Base-by-base conservation (phyloP, 345 rosid genomes). In the Theobroma cacao region DNA sequence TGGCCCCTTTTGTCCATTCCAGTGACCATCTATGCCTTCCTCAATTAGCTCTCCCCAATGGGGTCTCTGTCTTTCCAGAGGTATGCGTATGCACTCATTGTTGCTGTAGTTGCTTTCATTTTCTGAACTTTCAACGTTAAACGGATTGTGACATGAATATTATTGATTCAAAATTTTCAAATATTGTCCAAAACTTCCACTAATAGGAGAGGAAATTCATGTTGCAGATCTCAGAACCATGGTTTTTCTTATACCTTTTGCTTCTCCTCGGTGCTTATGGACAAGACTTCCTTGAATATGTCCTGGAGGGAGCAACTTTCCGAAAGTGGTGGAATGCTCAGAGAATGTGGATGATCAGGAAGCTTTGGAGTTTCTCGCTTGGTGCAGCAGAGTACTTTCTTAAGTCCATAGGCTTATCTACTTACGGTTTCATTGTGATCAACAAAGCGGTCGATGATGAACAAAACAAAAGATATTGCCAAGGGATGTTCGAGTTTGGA, bases 271-370 rank as follows among this genome's bases (percentile, higher is more conserved):
- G 93, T 33, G 86, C 92, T 18, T 90, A 94, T 34, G 84, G 26
- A 24, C 90, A 88, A 79, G 91, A 86, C 55, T 28, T 85, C 7
- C 8, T 76, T 0, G 92, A 90, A 1, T 87, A 87, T 75, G 15
- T 80, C 38, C 34, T 85, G 14, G 88, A 76, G 28, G 84, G 86
- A 17, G 87, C 86, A 26, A 88, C 85, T 43, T 69, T 86, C 76
- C 41, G 41, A 26, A 86, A 60, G 75, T 92, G 96, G 97, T 90
- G 93, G 93, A 92, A 85, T 72, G 92, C 88, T 75, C 95, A 85
- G 75, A 84, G 95, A 55, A 86, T 89, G 45, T 91, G 88, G 88
- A 31, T 75, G 62, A 74, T 94, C 34, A 86, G 83, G 56, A 89
- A 91, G 3, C 7, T 86, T 0, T 74, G 93, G 15, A 66, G 92